phyloP scores from a whole-genome alignment of 1,284 basidiomycete species.

The Paramarasmius palmivorus region DNA sequence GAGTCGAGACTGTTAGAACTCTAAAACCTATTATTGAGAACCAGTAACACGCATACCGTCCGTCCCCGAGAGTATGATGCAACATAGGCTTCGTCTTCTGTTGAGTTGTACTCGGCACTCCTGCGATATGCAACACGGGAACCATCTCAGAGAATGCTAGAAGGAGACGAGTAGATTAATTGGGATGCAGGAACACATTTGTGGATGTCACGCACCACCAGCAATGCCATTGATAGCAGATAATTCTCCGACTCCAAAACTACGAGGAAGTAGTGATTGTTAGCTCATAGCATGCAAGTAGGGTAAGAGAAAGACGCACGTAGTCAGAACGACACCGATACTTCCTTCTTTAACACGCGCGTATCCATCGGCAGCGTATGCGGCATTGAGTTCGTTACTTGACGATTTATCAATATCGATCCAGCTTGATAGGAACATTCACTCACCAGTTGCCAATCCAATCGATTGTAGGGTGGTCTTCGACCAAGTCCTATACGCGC shows the following conservation, averaged over 20 bases:
- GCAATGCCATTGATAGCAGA: conserved; percentile 83
- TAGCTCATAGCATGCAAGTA: not conserved
- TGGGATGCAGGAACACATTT: not conserved
- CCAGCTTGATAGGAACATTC: not conserved
- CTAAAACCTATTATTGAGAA: not conserved
- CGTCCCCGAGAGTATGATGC: conserved; percentile 88
- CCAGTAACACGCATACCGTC: conserved; percentile 42
- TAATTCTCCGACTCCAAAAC: conserved; percentile 90
- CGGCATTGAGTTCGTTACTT: conserved; percentile 85
- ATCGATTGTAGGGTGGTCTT: conserved; percentile 75
- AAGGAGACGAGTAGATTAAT: not conserved
- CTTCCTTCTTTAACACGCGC: conserved; percentile 79
- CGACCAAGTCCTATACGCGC: conserved; percentile 71
- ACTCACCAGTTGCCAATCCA: conserved; percentile 89
- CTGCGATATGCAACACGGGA: conserved; percentile 90
- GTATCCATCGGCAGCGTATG: conserved; percentile 95
- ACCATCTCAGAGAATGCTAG: conserved; percentile 85
- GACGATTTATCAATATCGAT: not conserved
- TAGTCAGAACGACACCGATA: conserved; percentile 77
- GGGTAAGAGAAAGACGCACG: conserved; percentile 41
- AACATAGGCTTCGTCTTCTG: conserved; percentile 71
- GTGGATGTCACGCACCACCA: conserved; percentile 47
- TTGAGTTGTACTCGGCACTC: conserved; percentile 77
- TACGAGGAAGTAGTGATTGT: conserved; percentile 43
- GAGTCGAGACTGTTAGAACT: conserved; percentile 5